These are phyloP conservation scores for Actinomortierella wolfii DNA, from an alignment of 371 early-diverging fungal genomes.

Conservation along the genomic window DNA sequence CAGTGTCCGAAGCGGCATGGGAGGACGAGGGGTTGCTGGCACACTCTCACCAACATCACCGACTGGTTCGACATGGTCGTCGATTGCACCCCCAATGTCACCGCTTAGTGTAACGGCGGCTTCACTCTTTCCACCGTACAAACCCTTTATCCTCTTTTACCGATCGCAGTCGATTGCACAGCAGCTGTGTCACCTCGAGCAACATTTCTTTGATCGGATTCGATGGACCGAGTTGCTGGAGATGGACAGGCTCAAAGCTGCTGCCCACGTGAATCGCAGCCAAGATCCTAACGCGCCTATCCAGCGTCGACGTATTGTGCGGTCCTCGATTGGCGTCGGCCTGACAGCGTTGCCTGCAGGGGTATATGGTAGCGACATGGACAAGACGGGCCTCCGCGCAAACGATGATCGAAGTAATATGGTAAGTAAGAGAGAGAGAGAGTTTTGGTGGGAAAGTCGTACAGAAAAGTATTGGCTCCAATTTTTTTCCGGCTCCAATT, in stretches of 20 bases:
- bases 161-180: slow-evolving; percentile 54
- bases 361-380: not conserved
- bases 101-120: too few species aligned
- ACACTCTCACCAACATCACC: too few species aligned
- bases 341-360: too few species aligned
- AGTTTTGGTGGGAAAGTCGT: not conserved
- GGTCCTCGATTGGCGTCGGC: too few species aligned
- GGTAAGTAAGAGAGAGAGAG: slow-evolving; percentile 11
- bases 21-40: too few species aligned
- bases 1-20: too few species aligned
- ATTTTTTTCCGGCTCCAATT: too few species aligned
- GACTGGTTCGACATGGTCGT: too few species aligned
- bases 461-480: too few species aligned
- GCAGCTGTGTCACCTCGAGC: slow-evolving; percentile 60
- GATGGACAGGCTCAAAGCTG: slow-evolving; percentile 50
- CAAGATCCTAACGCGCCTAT: slow-evolving; percentile 6
- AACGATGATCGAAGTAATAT: slow-evolving; percentile 41
- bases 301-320: too few species aligned
- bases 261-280: slow-evolving; percentile 37
- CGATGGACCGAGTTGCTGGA: slow-evolving; percentile 65
- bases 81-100: too few species aligned
- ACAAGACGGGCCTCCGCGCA: slow-evolving; percentile 29
- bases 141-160: slow-evolving; percentile 46
- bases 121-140: slow-evolving; percentile 22
- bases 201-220: slow-evolving; percentile 55